Percentiles rank a stretch among this genome's conserved stretches.
Evolutionary conservation across 1,284 basidiomycete species (phyloP).

Genomic region (Ustilago bromivora): DNA sequence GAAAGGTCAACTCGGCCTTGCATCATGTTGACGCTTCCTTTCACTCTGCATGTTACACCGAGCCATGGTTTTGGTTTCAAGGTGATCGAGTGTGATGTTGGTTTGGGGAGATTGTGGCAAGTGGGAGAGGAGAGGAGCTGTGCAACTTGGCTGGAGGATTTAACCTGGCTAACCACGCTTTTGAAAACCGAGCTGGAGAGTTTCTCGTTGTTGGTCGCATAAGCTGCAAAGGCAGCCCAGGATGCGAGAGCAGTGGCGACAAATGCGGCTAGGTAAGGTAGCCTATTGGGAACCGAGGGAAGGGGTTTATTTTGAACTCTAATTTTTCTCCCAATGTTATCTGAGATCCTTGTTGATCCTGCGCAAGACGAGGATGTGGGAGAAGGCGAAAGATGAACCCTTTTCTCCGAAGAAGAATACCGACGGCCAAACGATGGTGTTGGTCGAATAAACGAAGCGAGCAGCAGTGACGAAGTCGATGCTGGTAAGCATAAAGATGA

Average conservation of each 20-base stretch:
- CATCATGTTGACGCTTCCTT: conserved; percentile 60
- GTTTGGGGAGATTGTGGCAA: conserved; percentile 1
- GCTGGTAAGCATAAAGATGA: no score
- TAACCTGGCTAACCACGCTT: conserved; percentile 49
- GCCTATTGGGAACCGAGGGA: conserved; percentile 16
- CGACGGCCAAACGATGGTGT: no score
- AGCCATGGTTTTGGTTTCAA: conserved; percentile 27
- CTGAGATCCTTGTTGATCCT: no score
- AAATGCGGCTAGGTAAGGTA: conserved; percentile 13
- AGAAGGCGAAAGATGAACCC: background rate
- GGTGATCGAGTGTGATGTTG: conserved; percentile 3
- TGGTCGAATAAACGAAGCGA: no score
- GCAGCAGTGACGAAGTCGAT: no score
- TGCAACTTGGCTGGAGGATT: conserved; percentile 29
- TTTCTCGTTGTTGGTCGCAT: conserved; percentile 64
- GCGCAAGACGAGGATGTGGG: background rate
- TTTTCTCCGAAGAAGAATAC: no score
- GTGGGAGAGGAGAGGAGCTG: conserved; percentile 45
- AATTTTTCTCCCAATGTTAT: background rate
- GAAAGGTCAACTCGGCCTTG: conserved; percentile 60
- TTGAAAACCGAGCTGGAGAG: conserved; percentile 55
- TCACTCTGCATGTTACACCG: conserved; percentile 42
- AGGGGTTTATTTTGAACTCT: conserved; percentile 11
- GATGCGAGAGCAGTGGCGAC: conserved; percentile 18
- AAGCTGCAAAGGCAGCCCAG: conserved; percentile 54